Conservation (phyloP, 2,329 filamentous ascomycete species). For the Ciborinia camelliae region DNA sequence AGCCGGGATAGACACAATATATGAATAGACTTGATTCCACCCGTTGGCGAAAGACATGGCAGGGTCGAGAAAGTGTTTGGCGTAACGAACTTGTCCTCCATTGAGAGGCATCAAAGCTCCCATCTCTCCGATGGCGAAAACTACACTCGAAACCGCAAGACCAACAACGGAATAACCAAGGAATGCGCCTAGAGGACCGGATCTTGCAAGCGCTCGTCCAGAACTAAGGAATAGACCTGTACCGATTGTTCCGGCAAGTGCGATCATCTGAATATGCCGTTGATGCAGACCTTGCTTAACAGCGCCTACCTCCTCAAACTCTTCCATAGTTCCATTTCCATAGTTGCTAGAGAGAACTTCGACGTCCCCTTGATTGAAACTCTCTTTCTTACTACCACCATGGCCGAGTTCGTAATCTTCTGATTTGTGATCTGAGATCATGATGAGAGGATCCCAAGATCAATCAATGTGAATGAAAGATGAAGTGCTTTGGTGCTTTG, state of each 20-base stretch:
- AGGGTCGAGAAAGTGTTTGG: slow-evolving; percentile 39
- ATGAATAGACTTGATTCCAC: slow-evolving; percentile 37
- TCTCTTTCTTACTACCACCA: slow-evolving; percentile 7
- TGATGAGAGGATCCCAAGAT: neutral
- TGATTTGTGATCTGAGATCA: slow-evolving; percentile 1
- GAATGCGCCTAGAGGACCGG: slow-evolving; percentile 47
- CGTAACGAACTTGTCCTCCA: slow-evolving; percentile 39
- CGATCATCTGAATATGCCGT: slow-evolving; percentile 44
- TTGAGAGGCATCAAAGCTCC: slow-evolving; percentile 38
- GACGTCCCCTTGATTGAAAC: neutral
- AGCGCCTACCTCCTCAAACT: slow-evolving; percentile 3
- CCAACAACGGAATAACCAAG: slow-evolving; percentile 38
- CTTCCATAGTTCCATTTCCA: neutral
- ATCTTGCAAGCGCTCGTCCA: slow-evolving; percentile 45
- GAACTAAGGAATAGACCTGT: slow-evolving; percentile 53
- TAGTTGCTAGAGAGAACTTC: neutral
- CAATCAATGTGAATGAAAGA: neutral
- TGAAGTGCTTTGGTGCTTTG: neutral
- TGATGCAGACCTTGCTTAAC: slow-evolving; percentile 29
- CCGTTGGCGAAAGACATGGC: slow-evolving; percentile 36
- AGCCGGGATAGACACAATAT: slow-evolving; percentile 37
- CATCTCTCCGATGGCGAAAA: slow-evolving; percentile 39
- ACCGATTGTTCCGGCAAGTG: slow-evolving; percentile 45
- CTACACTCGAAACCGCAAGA: slow-evolving; percentile 45
- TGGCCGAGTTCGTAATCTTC: slow-evolving; percentile 12